phyloP scores from a whole-genome alignment of 257 asterid genomes.

The Ehretia macrophylla region DNA sequence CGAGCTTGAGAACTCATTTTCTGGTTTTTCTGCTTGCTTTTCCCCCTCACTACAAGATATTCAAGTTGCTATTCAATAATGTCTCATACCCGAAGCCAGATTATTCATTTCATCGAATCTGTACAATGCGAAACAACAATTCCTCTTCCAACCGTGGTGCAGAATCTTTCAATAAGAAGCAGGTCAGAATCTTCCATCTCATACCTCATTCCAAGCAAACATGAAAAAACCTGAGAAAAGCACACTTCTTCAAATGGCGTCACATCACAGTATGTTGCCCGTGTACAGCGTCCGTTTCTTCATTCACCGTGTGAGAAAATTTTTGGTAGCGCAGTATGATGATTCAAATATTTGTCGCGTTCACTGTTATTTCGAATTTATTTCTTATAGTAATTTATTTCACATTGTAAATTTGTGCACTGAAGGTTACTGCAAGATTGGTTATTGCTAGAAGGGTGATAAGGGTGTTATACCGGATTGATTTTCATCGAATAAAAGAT shows the following conservation, averaged over 20 bases:
- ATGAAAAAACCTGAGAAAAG: conserved; percentile 8
- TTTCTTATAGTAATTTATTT: conserved; percentile 4
- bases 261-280: neutral
- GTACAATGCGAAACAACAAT: conserved; percentile 6
- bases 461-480: conserved; percentile 2
- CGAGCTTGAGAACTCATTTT: conserved; percentile 31
- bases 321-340: conserved; percentile 22
- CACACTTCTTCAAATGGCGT: conserved; percentile 7
- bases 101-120: conserved; percentile 14
- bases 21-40: conserved; percentile 18
- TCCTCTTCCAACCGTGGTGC: neutral
- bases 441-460: conserved; percentile 10
- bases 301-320: conserved; percentile 22
- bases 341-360: conserved; percentile 10
- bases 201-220: conserved; percentile 10
- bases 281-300: conserved; percentile 24
- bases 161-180: conserved; percentile 12
- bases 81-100: neutral
- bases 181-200: conserved; percentile 1
- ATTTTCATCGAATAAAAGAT: neutral
- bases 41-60: conserved; percentile 4
- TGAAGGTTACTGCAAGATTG: conserved; percentile 13
- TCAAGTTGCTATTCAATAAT: conserved; percentile 22
- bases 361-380: neutral
- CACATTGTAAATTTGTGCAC: conserved; percentile 22